Evolutionary conservation across 2,329 filamentous ascomycete genomes (phyloP).

Genomic region (Arthrobotrys megalospora): DNA sequence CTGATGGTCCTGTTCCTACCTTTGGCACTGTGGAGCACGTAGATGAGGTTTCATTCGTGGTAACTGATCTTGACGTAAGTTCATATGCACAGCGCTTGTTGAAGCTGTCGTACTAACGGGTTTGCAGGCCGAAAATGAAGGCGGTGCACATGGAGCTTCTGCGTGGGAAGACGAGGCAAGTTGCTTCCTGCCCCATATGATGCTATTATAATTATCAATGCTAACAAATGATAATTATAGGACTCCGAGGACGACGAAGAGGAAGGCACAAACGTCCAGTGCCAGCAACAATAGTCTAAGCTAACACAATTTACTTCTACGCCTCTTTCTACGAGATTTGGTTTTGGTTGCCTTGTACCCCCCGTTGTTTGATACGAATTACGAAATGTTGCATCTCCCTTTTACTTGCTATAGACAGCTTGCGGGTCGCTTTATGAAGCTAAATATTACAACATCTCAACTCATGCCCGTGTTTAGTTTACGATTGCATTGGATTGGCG

Average conservation of each 20-base stretch:
- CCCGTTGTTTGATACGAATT: constrained; percentile 7
- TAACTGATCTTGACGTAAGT: constrained; percentile 83
- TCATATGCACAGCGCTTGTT: not conserved
- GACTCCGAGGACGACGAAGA: constrained; percentile 80
- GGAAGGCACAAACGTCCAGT: constrained; percentile 76
- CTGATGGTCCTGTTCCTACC: constrained; percentile 73
- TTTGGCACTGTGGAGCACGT: constrained; percentile 79
- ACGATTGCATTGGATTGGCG: constrained; percentile 33
- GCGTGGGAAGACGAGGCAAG: constrained; percentile 70
- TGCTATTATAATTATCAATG: constrained; percentile 66
- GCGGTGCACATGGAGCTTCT: constrained; percentile 68
- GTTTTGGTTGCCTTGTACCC: constrained; percentile 4
- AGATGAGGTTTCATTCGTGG: constrained; percentile 89
- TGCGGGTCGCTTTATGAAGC: constrained; percentile 1
- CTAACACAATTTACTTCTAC: constrained; percentile 10
- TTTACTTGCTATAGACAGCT: constrained; percentile 15
- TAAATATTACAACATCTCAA: constrained; percentile 37
- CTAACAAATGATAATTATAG: constrained; percentile 74
- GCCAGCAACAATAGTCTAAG: constrained; percentile 76
- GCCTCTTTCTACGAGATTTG: not conserved
- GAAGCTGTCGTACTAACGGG: constrained; percentile 20
- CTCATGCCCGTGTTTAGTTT: constrained; percentile 21
- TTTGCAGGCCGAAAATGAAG: constrained; percentile 68
- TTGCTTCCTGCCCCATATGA: constrained; percentile 40
- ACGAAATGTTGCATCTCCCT: constrained; percentile 2